Percentiles rank a stretch among this genome's conserved stretches.
Conservation (phyloP, 129 eudicot genomes). For the Deinandra increscens region DNA sequence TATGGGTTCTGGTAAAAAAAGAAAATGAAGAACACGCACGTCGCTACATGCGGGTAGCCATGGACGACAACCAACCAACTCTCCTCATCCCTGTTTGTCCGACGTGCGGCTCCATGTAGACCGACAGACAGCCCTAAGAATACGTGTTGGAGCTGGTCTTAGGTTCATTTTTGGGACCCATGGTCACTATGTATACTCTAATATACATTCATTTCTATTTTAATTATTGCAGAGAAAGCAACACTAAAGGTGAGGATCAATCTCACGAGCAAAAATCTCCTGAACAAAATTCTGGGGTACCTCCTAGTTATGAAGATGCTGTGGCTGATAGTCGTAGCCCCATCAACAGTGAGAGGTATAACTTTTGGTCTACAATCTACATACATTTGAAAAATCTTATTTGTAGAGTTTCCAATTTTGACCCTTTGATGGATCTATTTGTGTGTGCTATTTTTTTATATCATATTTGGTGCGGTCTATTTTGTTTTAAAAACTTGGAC, state of each 20-base stretch:
- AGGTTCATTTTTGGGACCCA: neutral
- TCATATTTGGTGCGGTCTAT: too few relatives aligned
- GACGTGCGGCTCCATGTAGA: too few relatives aligned
- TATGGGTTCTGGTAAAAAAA: too few relatives aligned
- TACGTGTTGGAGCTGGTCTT: too few relatives aligned
- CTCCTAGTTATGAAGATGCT: conserved; percentile 90
- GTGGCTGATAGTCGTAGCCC: conserved; percentile 51
- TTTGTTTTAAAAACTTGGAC: too few relatives aligned
- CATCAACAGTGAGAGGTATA: conserved; percentile 34
- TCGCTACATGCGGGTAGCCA: too few relatives aligned
- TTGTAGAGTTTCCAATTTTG: neutral
- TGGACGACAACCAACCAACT: too few relatives aligned
- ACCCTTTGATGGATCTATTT: neutral
- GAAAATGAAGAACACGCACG: too few relatives aligned
- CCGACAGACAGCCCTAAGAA: too few relatives aligned
- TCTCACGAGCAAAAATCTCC: conserved; percentile 70
- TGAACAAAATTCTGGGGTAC: conserved; percentile 62
- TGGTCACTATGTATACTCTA: neutral
- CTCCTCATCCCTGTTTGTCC: too few relatives aligned
- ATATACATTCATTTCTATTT: conserved; percentile 12
- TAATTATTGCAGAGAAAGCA: conserved; percentile 63
- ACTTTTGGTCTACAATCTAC: neutral
- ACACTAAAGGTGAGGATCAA: conserved; percentile 63
- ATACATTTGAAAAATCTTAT: neutral
- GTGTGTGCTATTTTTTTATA: too few relatives aligned